Evolutionary conservation across 1,284 basidiomycete genomes (phyloP).

Genomic region (Irpex sp.): DNA sequence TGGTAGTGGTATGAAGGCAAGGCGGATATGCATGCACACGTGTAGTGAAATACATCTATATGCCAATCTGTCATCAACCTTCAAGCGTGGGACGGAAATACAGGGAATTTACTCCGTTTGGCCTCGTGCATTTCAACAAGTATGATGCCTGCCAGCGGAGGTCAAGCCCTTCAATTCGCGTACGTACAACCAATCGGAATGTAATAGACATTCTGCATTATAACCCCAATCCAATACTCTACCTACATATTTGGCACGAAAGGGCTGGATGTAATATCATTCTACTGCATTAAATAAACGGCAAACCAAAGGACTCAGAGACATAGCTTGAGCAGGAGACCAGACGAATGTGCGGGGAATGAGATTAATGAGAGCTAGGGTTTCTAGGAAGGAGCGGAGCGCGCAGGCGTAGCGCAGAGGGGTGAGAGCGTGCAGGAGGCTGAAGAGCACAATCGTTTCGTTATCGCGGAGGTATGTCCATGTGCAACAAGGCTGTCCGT

Average conservation of each 20-base stretch:
- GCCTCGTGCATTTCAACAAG: background rate
- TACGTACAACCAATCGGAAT: background rate
- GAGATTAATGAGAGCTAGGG: background rate
- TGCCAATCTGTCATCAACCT: background rate
- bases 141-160: too few relatives aligned
- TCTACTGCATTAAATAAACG: background rate
- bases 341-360: background rate
- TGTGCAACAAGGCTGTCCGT: background rate
- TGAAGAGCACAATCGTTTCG: background rate
- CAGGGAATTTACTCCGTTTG: background rate
- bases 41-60: background rate
- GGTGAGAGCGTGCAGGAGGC: background rate
- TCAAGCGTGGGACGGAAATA: background rate
- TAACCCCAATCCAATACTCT: background rate
- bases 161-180: background rate
- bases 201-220: background rate
- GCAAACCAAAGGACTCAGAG: background rate
- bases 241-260: background rate
- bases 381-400: background rate
- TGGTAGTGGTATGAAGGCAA: background rate
- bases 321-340: background rate
- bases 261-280: background rate
- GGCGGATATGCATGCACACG: background rate
- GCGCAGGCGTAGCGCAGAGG: background rate
- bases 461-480: background rate